Evolutionary conservation across 2,329 filamentous ascomycete genomes (phyloP).

Genomic region (Beauveria sp.): DNA sequence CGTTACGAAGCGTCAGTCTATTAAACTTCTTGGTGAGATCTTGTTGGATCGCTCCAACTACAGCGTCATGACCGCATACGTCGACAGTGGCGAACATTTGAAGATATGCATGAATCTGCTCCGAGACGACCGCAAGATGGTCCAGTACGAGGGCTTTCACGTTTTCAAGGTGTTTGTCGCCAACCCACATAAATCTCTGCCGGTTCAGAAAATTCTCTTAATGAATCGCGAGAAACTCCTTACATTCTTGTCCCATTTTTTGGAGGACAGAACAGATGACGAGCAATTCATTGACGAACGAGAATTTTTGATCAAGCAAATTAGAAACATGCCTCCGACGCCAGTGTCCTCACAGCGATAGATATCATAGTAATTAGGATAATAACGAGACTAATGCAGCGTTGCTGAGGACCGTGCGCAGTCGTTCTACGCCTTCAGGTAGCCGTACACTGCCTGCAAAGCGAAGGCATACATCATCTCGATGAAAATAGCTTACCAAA

Average conservation of each 20-base stretch:
- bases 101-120: slow-evolving; percentile 98
- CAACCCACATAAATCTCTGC: slow-evolving; percentile 95
- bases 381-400: background rate
- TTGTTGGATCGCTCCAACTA: slow-evolving; percentile 93
- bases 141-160: slow-evolving; percentile 98
- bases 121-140: slow-evolving; percentile 94
- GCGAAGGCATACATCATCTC: too few relatives aligned
- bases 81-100: slow-evolving; percentile 88
- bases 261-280: slow-evolving; percentile 92
- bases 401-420: background rate
- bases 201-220: slow-evolving; percentile 89
- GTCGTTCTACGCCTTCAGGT: too few relatives aligned
- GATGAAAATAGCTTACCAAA: too few relatives aligned
- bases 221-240: slow-evolving; percentile 93
- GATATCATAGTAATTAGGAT: background rate
- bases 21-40: slow-evolving; percentile 93
- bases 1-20: slow-evolving; percentile 95
- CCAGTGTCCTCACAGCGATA: slow-evolving; percentile 46
- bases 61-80: slow-evolving; percentile 95
- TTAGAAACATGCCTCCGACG: slow-evolving; percentile 58
- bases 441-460: too few relatives aligned
- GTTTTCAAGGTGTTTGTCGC: slow-evolving; percentile 99
- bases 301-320: slow-evolving; percentile 94
- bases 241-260: slow-evolving; percentile 80
- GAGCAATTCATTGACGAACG: slow-evolving; percentile 98